A percentile compares a stretch with the other conserved stretches of the same genome.
phyloP scores from a whole-genome alignment of 2,329 filamentous ascomycete species.

The Colletotrichum falcatum region DNA sequence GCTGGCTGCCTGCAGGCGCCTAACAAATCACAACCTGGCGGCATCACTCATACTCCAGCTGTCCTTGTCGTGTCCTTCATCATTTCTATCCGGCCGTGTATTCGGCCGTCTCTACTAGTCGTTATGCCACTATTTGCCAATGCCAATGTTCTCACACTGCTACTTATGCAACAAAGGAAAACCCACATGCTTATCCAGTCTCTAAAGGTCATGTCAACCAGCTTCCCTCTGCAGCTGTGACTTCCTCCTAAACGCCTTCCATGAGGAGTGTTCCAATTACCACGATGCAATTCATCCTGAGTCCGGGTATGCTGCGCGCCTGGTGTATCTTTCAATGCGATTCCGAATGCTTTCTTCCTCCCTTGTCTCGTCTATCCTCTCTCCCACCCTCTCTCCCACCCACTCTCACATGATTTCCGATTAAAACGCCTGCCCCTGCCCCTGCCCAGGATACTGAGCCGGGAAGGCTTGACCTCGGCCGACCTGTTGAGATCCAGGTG shows the following conservation, averaged over 20 bases:
- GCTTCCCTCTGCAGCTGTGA: slow-evolving; percentile 18
- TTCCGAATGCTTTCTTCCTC: not conserved
- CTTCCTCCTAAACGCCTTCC: slow-evolving; percentile 32
- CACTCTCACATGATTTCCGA: not conserved
- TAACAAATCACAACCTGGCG: not conserved
- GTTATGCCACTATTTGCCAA: slow-evolving; percentile 27
- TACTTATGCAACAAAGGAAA: slow-evolving; percentile 29
- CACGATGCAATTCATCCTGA: slow-evolving; percentile 3
- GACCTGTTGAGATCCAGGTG: slow-evolving; percentile 34
- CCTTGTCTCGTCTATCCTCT: not conserved
- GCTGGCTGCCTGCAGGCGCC: not conserved
- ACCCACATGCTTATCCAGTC: slow-evolving; percentile 23
- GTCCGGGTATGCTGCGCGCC: not conserved
- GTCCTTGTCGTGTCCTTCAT: not conserved
- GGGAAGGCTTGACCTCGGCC: slow-evolving; percentile 30
- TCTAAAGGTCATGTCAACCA: slow-evolving; percentile 20
- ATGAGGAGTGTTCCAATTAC: slow-evolving; percentile 10
- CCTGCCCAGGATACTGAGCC: slow-evolving; percentile 52
- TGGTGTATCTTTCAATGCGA: not conserved
- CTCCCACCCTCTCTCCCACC: not conserved
- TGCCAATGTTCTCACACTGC: slow-evolving; percentile 24
- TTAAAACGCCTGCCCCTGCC: slow-evolving; percentile 50
- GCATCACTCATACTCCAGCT: not conserved
- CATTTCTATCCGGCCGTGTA: slow-evolving; percentile 21
- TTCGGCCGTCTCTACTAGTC: slow-evolving; percentile 33